Evolutionary conservation across 805 yeast species (phyloP).

Genomic region (Torulaspora indica): DNA sequence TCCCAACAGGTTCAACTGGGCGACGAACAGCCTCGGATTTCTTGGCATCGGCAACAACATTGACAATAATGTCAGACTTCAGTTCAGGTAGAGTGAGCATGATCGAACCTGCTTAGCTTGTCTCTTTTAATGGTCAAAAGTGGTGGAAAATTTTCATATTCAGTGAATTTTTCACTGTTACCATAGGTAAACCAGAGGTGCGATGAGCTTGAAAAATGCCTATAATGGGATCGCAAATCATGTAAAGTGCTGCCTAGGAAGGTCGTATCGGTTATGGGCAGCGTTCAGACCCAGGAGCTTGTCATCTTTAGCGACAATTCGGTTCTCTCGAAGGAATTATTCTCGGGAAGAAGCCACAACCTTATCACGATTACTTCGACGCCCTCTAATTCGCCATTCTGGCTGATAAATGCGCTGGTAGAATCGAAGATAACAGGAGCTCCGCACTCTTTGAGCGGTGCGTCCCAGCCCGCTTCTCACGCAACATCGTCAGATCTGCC

Average conservation of each 20-base stretch:
- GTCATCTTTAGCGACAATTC: constrained; percentile 48
- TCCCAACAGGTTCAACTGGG: constrained; percentile 94
- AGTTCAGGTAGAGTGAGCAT: constrained; percentile 43
- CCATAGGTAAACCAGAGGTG: too few relatives aligned
- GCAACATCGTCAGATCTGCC: constrained; percentile 13
- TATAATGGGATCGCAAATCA: not conserved
- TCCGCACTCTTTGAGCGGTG: constrained; percentile 40
- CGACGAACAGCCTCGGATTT: constrained; percentile 64
- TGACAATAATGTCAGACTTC: constrained; percentile 51
- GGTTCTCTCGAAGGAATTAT: constrained; percentile 34
- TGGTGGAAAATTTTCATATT: constrained; percentile 2
- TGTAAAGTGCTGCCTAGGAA: not conserved
- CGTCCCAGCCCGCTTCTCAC: constrained; percentile 26
- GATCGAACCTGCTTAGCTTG: not conserved
- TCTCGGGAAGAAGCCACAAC: constrained; percentile 19
- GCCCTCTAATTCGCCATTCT: constrained; percentile 56
- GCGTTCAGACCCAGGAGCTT: constrained; percentile 54
- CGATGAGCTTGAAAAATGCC: not conserved
- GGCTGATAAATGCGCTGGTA: constrained; percentile 55
- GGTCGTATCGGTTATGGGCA: constrained; percentile 10
- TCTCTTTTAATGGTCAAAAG: not conserved
- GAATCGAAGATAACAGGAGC: constrained; percentile 47
- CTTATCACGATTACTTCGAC: constrained; percentile 40
- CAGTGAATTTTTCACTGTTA: not conserved
- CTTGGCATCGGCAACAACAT: constrained; percentile 47